Base-by-base conservation (phyloP, 148 eudicot genomes). In the Selenicereus undatus region DNA sequence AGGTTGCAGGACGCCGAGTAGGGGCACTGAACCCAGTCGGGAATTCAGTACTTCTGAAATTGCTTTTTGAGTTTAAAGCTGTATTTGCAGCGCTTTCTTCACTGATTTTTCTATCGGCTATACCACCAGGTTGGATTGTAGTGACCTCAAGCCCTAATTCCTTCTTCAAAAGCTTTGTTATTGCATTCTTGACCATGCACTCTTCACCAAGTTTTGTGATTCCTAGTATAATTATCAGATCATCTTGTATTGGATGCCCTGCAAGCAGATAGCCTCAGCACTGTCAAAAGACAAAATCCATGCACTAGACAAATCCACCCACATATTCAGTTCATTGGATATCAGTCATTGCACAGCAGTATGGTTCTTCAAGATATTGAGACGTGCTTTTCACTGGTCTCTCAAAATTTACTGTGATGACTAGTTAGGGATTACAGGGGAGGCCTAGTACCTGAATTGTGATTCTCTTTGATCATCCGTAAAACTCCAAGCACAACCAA, bases 401-500 rank as follows among this genome's bases (percentile, higher is more conserved):
- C 35, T 24, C 29, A 52, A 62, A n/a, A 35, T 39, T 22, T 2
- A 71, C 10, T 10, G 52, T 48, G 52, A 48, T 48, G 52, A 48
- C 26, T 73, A 16, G 8, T 72, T 14, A 74, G 11, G 71, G 24
- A 43, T 68, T 16, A 64, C 1, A 30, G 43, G 35, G 17, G 69
- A 17, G 24, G 35, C n/a, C 45, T 4, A 76, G 71, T 79, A 95
- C 98, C 98, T 85, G 86, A 88, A 78, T 81, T 75, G 81, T 89
- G 76, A 82, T 89, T 93, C 84, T 95, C 97, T 88, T 89, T 90
- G 76, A 95, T 88, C 97, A 89, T 92, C 51, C 97, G 91, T 80
- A 95, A 80, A 84, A 91, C 98, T 9, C 94, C 97, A 73, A 95
- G 97, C 78, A 93, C 97, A 36, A 93, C 93, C 50, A 95, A 89